Base-by-base conservation (phyloP, 768 basidiomycete species). In the Calocera viscosa region DNA sequence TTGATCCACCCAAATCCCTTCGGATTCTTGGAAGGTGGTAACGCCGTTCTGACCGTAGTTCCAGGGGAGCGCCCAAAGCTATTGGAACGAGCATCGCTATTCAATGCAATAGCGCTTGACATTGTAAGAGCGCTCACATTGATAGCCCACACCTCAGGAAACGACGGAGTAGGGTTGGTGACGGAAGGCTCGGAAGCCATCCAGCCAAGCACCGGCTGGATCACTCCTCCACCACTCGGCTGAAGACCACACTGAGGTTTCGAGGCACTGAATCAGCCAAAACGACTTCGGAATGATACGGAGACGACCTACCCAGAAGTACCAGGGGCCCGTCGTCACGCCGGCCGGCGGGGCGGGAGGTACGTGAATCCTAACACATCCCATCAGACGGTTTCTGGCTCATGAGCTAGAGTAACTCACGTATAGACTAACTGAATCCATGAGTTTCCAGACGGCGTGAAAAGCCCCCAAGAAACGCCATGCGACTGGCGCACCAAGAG, bases 201-300 rank as follows among this genome's bases (percentile, higher is more conserved):
- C 38, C 40, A 65, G 26, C 30, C 38, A 28, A 65, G 22, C 35
- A 65, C 64, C 16, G 64, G 64, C 64, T 65, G 64, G 10, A 40
- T 41, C 11, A 65, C 64, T 5, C 64, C 64, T 2, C 64, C 64
- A 22, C 64, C 64, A 11, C 35, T 26, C 17, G 64, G 64, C 30
- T 65, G 38, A 14, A 65, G 38, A 8, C 64, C 64, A 34, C 64
- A 65, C 64, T 65, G 64, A 22, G 41, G n/a, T n/a, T n/a, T n/a
- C n/a, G n/a, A n/a, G n/a, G n/a, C n/a, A n/a, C n/a, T n/a, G n/a
- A n/a, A n/a, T n/a, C n/a, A n/a, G n/a, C n/a, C n/a, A n/a, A n/a
- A n/a, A n/a, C n/a, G n/a, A n/a, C n/a, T n/a, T 16, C 16, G 19
- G 33, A n/a, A 33, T 33, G 28, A 64, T 16, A 3, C 11, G n/a